Evolutionary conservation across 2,329 filamentous ascomycete genomes (phyloP), one percentile per base, ranked within the genome.

Genomic region (Penicillium griseofulvum): DNA sequence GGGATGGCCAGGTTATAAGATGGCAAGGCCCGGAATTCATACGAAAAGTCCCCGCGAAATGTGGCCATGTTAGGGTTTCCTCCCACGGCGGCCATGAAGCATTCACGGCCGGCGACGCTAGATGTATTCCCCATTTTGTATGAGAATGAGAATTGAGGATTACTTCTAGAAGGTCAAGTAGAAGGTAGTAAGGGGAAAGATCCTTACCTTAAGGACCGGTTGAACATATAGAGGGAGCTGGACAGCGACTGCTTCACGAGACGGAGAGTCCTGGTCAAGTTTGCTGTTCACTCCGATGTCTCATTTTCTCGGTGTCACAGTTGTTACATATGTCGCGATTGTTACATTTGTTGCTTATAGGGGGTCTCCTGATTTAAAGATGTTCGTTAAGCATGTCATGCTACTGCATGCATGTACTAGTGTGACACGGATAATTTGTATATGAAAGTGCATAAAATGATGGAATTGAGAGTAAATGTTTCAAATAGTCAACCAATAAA

Each of bases 1-100:
- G 63, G 64, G 19, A 58, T 48, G 24, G 70, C 58, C 10, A 68
- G 38, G 38, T 71, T 71, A 57, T 69, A 70, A 5, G 55, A 49
- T 2, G 63, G 47, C 16, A 60, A 55, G 17, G 52, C 53, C 11
- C 47, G 49, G 0, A 42, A 45, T n/a, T 56, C 41, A 44, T 63
- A 69, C 16, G 60, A 45, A 8, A 59, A 43, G 37, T 69, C 63
- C 9, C 58, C 63, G 17, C 52, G 58, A 36, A 66, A 66, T 1
- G 52, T 48, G 4, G 62, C 49, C 8, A 60, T 48, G 9, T 45
- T 51, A 6, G 60, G 12, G 36, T 61, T 42, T 36, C 61, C 44
- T 6, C 60, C 57, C 5, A 68, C 54, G 12, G 65, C 65, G 12
- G 62, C 55, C 24, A 66, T 43, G 11, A 68, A 49, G 41, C 65